These are phyloP conservation scores for Cyberlindnera maclurae DNA, from an alignment of 805 yeast species.

Conservation along the genomic window DNA sequence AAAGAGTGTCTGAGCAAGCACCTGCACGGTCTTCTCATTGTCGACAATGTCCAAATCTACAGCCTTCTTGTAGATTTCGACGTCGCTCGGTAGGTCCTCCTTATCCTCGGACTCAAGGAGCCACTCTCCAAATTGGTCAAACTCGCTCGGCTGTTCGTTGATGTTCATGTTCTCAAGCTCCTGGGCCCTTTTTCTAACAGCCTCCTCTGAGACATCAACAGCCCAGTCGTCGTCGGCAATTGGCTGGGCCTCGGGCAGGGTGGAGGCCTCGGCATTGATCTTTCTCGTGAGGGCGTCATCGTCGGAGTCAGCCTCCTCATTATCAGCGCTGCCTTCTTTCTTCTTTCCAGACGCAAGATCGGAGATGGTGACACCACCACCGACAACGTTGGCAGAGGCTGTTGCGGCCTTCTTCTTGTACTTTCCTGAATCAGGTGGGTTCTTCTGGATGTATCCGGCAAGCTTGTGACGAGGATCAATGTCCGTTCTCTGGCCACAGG, in stretches of 20 bases:
- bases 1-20: constrained; percentile 84
- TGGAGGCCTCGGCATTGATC: constrained; percentile 79
- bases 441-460: constrained; percentile 80
- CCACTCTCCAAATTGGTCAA: constrained; percentile 89
- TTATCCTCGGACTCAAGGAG: constrained; percentile 48
- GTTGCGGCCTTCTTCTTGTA: constrained; percentile 58
- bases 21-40: constrained; percentile 77
- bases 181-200: constrained; percentile 84
- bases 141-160: constrained; percentile 35
- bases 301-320: constrained; percentile 46
- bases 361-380: constrained; percentile 76
- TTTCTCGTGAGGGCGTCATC: constrained; percentile 72
- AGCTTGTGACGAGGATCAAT: constrained; percentile 84
- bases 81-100: constrained; percentile 65
- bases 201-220: constrained; percentile 94
- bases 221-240: constrained; percentile 95
- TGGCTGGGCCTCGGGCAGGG: constrained; percentile 49
- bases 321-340: constrained; percentile 23
- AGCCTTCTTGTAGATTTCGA: constrained; percentile 89
- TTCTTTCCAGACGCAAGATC: constrained; percentile 59
- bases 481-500: constrained; percentile 87
- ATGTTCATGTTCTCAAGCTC: constrained; percentile 66
- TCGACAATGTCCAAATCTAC: constrained; percentile 66
- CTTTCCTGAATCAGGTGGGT: constrained; percentile 66
- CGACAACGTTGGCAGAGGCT: constrained; percentile 82